These are phyloP conservation scores for Oryza meridionalis DNA, from an alignment of 176 grass and related monocot species.

Conservation along the genomic window DNA sequence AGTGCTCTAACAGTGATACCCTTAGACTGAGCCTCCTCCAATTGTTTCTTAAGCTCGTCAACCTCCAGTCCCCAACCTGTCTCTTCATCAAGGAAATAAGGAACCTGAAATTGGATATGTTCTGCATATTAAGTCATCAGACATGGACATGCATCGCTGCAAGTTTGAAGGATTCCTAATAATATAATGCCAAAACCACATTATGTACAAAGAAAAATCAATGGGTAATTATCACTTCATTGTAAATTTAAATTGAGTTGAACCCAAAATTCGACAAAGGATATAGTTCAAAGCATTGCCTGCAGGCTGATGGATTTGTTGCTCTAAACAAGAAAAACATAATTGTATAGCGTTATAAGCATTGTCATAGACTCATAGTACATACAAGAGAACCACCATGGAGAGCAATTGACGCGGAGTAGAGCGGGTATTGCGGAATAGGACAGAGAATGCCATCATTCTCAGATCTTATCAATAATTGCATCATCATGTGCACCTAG, in stretches of 20 bases:
- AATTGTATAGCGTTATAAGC: slow-evolving; percentile 14
- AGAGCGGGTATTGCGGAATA: slow-evolving; percentile 93
- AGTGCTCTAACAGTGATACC: slow-evolving; percentile 84
- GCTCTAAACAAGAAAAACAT: not conserved
- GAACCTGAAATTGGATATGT: slow-evolving; percentile 66
- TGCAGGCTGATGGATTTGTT: not conserved
- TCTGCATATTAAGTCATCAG: slow-evolving; percentile 30
- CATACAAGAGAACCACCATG: slow-evolving; percentile 98
- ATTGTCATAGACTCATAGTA: slow-evolving; percentile 41
- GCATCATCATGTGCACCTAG: slow-evolving; percentile 99
- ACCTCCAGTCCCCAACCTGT: slow-evolving; percentile 81
- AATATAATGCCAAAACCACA: not conserved
- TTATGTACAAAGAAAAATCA: slow-evolving; percentile 2
- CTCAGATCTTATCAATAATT: slow-evolving; percentile 88
- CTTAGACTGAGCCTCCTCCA: slow-evolving; percentile 83
- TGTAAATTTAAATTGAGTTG: slow-evolving; percentile 12
- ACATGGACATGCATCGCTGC: not conserved
- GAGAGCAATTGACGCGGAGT: slow-evolving; percentile 95
- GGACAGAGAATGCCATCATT: slow-evolving; percentile 97
- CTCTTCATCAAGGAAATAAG: not conserved
- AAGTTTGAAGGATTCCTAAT: not conserved
- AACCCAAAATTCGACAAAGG: slow-evolving; percentile 1
- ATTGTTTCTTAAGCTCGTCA: slow-evolving; percentile 81
- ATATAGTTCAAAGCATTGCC: slow-evolving; percentile 3
- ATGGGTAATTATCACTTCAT: slow-evolving; percentile 1